Evolutionary conservation across 371 early-diverging fungal species (phyloP).

Genomic region (Encephalitozoon romaleae): DNA sequence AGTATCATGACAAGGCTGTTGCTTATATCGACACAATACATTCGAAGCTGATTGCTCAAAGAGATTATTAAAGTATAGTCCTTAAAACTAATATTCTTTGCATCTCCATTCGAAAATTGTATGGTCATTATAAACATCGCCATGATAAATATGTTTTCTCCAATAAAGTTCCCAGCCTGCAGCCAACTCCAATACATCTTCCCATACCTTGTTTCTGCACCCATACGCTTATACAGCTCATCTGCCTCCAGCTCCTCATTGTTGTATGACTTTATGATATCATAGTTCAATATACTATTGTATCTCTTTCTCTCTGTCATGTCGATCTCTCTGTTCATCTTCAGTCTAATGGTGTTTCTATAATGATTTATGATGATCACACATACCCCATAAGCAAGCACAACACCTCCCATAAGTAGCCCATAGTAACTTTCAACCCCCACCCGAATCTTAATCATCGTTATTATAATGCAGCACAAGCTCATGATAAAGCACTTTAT

Average conservation of each 20-base stretch:
- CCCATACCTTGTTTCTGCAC: neutral
- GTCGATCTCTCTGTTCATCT: slow-evolving; percentile 45
- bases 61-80: slow-evolving; percentile 11
- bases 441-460: neutral
- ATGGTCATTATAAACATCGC: slow-evolving; percentile 26
- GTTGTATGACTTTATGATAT: slow-evolving; percentile 44
- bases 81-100: neutral
- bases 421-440: slow-evolving; percentile 3
- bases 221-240: slow-evolving; percentile 38
- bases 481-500: slow-evolving; percentile 7
- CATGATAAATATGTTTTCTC: slow-evolving; percentile 33
- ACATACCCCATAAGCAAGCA: slow-evolving; percentile 30
- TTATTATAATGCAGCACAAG: neutral
- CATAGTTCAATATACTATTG: slow-evolving; percentile 53
- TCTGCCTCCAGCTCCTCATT: slow-evolving; percentile 43
- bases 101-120: slow-evolving; percentile 20
- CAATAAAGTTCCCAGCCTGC: slow-evolving; percentile 55
- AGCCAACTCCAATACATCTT: slow-evolving; percentile 36
- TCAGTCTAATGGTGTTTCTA: slow-evolving; percentile 49
- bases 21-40: slow-evolving; percentile 23
- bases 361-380: slow-evolving; percentile 50
- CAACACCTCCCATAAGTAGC: slow-evolving; percentile 23
- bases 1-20: slow-evolving; percentile 7
- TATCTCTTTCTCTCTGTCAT: slow-evolving; percentile 18
- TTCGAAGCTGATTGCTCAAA: slow-evolving; percentile 29